Base-by-base conservation (phyloP, 352 stramenopile genomes). In the Phytopythium mirpurense region DNA sequence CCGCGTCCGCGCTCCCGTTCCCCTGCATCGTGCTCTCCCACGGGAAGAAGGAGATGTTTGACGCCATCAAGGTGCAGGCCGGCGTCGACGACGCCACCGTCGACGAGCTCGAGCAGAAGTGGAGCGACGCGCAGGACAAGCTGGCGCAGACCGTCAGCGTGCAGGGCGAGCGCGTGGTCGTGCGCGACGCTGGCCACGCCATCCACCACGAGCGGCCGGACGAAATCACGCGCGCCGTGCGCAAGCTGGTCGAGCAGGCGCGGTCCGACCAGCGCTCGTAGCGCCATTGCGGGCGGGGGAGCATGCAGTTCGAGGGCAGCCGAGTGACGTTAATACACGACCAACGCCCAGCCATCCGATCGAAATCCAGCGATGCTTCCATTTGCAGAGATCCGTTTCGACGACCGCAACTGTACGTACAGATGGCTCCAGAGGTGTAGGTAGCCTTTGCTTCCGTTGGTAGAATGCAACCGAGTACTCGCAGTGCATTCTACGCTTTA, bases 201-300 rank as follows among this genome's bases (percentile, higher is more conserved):
- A 90, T 92, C 47, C 76, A 83, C 37, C 81, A 92, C 34, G 81
- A 92, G 32, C 70, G 87, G 15, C 78, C 81, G 1, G 74, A 90
- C 38, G 75, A 74, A 12, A 56, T 90, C 47, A 64, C 62, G 40
- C 69, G 69, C 6, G 74, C 72, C 31, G 68, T 92, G 55, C 78
- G 68, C 19, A 74, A 73, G n/a, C 63, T 92, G 19, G 63, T 89
- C 29, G 67, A 76, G 19, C 63, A 73, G 43, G 44, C 44, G 14
- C 44, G 42, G 16, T 48, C 42, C 1, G 42, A 48, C 21, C 9
- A 48, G 12, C 42, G 21, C 16, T 48, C n/a, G n/a, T n/a, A n/a
- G n/a, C n/a, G n/a, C n/a, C n/a, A n/a, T n/a, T n/a, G n/a, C n/a
- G n/a, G n/a, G n/a, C n/a, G n/a, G n/a, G n/a, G n/a, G n/a, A n/a